Conservation (phyloP, 2,329 filamentous ascomycete species). For the Blastomyces parvus region DNA sequence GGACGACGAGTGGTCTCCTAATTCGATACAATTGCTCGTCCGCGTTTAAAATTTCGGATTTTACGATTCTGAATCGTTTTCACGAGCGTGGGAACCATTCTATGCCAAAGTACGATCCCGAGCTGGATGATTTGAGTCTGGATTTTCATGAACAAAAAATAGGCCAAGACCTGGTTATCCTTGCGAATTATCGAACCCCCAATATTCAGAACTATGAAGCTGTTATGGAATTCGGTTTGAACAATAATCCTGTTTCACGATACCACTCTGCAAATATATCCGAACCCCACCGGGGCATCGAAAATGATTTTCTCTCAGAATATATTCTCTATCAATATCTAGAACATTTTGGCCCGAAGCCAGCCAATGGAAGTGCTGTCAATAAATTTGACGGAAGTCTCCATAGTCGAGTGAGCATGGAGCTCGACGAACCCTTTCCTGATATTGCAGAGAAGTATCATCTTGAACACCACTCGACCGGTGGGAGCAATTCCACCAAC, state of each 20-base stretch:
- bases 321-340: constrained; percentile 3
- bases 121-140: not conserved
- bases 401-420: not conserved
- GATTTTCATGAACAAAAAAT: not conserved
- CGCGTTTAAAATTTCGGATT: not conserved
- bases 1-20: not conserved
- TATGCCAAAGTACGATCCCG: not conserved
- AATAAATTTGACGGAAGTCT: not conserved
- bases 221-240: not conserved
- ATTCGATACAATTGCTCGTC: constrained; percentile 5
- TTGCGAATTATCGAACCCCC: not conserved
- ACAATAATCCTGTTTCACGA: not conserved
- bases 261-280: not conserved
- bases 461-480: not conserved
- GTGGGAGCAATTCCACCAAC: not conserved
- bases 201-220: not conserved
- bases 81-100: not conserved
- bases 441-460: constrained; percentile 1
- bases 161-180: not conserved
- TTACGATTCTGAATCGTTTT: constrained; percentile 5
- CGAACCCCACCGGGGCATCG: not conserved
- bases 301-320: not conserved
- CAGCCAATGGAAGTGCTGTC: not conserved
- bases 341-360: not conserved
- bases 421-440: not conserved